Evolutionary conservation across 2,329 filamentous ascomycete species (phyloP).

Genomic region (Apiospora rasikravindrae): DNA sequence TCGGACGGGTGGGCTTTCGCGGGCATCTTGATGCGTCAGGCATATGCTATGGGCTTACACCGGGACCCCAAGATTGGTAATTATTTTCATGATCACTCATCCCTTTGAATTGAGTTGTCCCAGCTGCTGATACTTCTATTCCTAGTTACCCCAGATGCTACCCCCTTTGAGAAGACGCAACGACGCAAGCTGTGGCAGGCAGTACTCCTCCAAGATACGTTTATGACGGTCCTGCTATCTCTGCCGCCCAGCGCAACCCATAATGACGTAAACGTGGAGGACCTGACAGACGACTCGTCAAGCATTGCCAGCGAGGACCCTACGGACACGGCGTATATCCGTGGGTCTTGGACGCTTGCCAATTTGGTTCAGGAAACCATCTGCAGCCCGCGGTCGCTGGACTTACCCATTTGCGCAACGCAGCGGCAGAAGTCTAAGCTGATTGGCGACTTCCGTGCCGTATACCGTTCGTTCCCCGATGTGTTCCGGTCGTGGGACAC

Average conservation of each 20-base stretch:
- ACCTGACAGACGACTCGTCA: constrained; percentile 67
- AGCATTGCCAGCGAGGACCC: constrained; percentile 64
- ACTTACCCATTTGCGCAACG: constrained; percentile 72
- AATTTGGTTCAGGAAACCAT: constrained; percentile 80
- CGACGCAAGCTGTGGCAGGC: constrained; percentile 83
- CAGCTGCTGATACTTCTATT: not conserved
- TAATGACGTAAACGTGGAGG: constrained; percentile 78
- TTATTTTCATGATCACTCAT: constrained; percentile 16
- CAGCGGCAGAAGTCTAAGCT: constrained; percentile 72
- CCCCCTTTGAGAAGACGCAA: constrained; percentile 76
- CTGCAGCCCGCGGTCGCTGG: constrained; percentile 75
- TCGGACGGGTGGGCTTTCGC: constrained; percentile 85
- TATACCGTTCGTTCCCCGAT: constrained; percentile 75
- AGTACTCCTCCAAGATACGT: constrained; percentile 80
- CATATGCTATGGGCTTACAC: constrained; percentile 82
- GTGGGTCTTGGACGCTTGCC: constrained; percentile 78
- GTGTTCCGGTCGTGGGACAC: constrained; percentile 72
- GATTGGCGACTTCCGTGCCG: constrained; percentile 70
- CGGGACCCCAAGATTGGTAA: constrained; percentile 76
- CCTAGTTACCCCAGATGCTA: constrained; percentile 67
- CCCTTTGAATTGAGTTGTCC: too few relatives aligned
- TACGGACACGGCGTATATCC: constrained; percentile 72
- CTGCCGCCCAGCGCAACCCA: constrained; percentile 80
- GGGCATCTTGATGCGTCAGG: constrained; percentile 76
- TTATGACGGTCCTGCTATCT: constrained; percentile 77